These are phyloP conservation scores for Sanghuangporus sanghuang DNA, from an alignment of 1,284 basidiomycete genomes.

Conservation along the genomic window DNA sequence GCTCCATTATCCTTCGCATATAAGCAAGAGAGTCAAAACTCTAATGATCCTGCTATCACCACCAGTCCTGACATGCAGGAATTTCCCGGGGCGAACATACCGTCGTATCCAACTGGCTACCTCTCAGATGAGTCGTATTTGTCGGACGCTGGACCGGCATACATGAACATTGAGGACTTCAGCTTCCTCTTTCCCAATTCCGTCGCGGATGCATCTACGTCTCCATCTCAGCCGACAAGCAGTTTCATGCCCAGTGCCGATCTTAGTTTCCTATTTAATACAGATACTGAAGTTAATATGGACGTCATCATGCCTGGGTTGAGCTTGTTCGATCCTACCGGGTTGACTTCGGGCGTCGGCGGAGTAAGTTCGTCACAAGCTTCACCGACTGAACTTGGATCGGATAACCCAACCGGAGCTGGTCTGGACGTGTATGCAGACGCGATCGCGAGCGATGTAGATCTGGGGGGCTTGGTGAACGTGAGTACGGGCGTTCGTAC, in stretches of 20 bases:
- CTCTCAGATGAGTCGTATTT: neutral
- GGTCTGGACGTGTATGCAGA: no score
- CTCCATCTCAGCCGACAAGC: neutral
- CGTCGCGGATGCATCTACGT: neutral
- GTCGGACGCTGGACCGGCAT: neutral
- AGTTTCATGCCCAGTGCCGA: neutral
- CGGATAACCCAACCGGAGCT: no score
- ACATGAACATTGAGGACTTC: conserved; percentile 2
- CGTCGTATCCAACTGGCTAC: neutral
- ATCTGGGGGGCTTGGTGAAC: no score
- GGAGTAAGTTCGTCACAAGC: no score
- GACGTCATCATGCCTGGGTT: conserved; percentile 13
- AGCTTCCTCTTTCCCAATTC: neutral
- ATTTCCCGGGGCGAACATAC: neutral
- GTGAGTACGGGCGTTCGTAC: no score
- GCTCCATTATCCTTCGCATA: neutral
- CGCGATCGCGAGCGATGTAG: no score
- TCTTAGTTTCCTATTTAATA: neutral
- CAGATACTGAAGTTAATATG: neutral
- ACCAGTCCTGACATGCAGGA: neutral
- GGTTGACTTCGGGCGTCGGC: neutral
- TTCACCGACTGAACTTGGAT: no score
- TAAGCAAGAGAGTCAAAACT: neutral
- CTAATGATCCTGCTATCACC: neutral
- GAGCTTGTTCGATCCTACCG: conserved; percentile 7